Conservation (phyloP, 257 asterid species). For the Ballota nigra region DNA sequence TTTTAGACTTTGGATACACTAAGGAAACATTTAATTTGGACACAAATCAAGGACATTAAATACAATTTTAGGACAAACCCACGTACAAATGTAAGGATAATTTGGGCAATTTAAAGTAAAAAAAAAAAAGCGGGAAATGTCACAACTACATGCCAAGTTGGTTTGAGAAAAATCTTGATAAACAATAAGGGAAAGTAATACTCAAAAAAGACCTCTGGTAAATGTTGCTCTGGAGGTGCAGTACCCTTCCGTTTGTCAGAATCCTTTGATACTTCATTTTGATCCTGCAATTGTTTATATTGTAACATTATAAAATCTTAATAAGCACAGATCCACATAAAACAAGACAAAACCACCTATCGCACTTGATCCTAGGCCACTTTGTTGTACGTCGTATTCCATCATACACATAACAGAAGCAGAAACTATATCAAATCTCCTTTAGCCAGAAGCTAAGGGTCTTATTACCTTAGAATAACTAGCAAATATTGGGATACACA, state of each 20-base stretch:
- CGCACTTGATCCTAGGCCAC: conserved; percentile 4
- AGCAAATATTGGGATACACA: conserved; percentile 6
- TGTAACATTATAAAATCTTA: conserved; percentile 10
- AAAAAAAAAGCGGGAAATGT: not conserved
- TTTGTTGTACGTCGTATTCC: not conserved
- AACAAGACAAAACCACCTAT: conserved; percentile 7
- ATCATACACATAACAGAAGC: not conserved
- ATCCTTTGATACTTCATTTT: conserved; percentile 32
- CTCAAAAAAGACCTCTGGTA: conserved; percentile 63
- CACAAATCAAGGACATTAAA: not conserved
- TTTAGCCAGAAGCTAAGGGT: conserved; percentile 1
- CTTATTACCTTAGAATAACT: not conserved
- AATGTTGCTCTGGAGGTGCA: conserved; percentile 41
- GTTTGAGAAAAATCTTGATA: too few species aligned
- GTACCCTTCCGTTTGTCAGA: conserved; percentile 36
- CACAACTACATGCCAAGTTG: not conserved
- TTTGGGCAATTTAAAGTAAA: not conserved
- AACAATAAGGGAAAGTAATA: too few species aligned
- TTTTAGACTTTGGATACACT: not conserved
- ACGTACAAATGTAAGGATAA: not conserved
- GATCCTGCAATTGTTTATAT: conserved; percentile 48
- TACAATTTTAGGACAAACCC: not conserved
- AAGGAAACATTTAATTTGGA: not conserved
- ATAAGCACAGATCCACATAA: not conserved
- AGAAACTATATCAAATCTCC: not conserved